A percentile compares a stretch with the other conserved stretches of the same genome.
Conservation (phyloP, 2,329 filamentous ascomycete genomes). For the Blumeriella jaapii region DNA sequence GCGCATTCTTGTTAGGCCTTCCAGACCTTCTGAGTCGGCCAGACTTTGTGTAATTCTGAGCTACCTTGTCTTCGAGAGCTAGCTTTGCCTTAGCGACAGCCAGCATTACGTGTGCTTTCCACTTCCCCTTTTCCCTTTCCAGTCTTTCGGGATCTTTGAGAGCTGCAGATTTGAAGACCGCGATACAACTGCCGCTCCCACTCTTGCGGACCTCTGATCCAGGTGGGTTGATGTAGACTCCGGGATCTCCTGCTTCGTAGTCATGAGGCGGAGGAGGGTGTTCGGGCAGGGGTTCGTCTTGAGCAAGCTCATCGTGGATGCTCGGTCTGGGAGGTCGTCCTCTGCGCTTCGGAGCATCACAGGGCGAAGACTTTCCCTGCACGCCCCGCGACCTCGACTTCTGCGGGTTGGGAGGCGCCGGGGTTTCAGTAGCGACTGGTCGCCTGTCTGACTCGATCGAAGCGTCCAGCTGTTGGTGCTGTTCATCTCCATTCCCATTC, state of each 20-base stretch:
- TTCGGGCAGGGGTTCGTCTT: not conserved
- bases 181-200: constrained; percentile 4
- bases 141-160: constrained; percentile 11
- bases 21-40: not conserved
- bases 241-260: constrained; percentile 11
- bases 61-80: constrained; percentile 4
- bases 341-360: not conserved
- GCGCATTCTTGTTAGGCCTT: not conserved
- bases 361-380: not conserved
- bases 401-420: not conserved
- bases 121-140: constrained; percentile 4
- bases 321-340: constrained; percentile 1
- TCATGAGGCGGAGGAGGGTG: constrained; percentile 1
- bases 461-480: too few species aligned
- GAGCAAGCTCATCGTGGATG: not conserved
- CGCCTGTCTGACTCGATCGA: not conserved
- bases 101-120: constrained; percentile 8
- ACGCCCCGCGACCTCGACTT: not conserved
- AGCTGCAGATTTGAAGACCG: constrained; percentile 12
- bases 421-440: not conserved
- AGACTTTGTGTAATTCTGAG: not conserved
- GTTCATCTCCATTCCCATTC: not conserved
- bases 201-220: constrained; percentile 1
- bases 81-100: constrained; percentile 1
- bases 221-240: constrained; percentile 14